Evolutionary conservation across 2,329 filamentous ascomycete genomes (phyloP), one percentile per base, ranked within the genome.

Genomic region (Verticillium zaregamsianum): DNA sequence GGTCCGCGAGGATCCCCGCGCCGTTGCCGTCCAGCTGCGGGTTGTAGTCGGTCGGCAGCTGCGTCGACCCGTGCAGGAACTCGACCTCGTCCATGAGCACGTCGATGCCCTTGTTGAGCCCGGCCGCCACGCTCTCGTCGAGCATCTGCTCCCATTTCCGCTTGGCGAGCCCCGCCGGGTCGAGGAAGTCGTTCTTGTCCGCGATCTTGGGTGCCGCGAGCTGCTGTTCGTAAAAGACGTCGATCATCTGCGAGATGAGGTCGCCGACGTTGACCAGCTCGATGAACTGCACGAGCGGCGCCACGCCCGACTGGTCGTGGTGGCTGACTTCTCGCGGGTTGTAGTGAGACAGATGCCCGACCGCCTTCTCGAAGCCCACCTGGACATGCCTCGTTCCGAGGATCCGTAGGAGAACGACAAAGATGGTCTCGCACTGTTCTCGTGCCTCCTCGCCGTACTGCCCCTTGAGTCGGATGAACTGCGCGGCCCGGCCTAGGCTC

Each of bases 111-210:
- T 96, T 97, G 76, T 97, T 97, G 65, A 99, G 80, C 1, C 96
- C 96, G 9, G 94, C 93, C 4, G 95, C 95, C 8, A 99, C 95
- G 63, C 92, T 91, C 76, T 98, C 95, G 71, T 99, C 95, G 1
- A 99, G 88, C 90, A 97, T 97, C 72, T 97, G 93, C 80, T 99
- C 95, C 70, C 98, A 99, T 67, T 92, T 93, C 79, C 97, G 98
- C 85, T 99, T 99, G 66, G 95, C 93, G 68, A 97, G 90, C 35
- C 91, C 90, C 0, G 93, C 92, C 23, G 93, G 90, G 71, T 96
- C 92, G 57, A 99, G 82, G 70, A 99, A 99, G 76, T 99, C 95
- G 72, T 96, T 96, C 54, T 91, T 88, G 72, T 98, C 94, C 1
- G 90, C 90, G 59, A 99, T 88, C 69, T 91, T 91, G 15, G 90